Conservation (phyloP, 257 asterid genomes). For the Mentha longifolia region DNA sequence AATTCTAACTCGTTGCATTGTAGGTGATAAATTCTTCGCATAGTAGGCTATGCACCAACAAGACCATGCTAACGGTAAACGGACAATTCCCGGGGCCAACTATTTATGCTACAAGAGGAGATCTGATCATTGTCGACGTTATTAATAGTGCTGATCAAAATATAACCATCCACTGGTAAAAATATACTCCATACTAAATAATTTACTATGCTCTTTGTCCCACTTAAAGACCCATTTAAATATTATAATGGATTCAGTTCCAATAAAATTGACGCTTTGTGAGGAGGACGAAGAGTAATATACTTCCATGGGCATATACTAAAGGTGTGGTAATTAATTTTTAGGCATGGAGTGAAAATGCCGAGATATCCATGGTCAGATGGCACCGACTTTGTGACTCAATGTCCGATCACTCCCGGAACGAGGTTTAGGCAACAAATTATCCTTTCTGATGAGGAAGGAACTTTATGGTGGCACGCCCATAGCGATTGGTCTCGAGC, state of each 20-base stretch:
- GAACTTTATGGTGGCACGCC: slow-evolving; percentile 71
- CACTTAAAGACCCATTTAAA: too few species aligned
- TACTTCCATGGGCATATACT: too few species aligned
- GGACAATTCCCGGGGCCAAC: slow-evolving; percentile 47
- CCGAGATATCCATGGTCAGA: slow-evolving; percentile 65
- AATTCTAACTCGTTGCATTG: too few species aligned
- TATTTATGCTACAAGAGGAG: slow-evolving; percentile 34
- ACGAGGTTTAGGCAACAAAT: too few species aligned
- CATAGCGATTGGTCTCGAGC: slow-evolving; percentile 58
- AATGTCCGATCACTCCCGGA: slow-evolving; percentile 55
- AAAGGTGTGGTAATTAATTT: too few species aligned
- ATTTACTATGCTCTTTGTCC: too few species aligned
- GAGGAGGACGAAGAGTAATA: too few species aligned
- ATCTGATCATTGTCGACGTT: slow-evolving; percentile 19
- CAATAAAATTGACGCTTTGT: too few species aligned
- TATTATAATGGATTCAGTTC: too few species aligned
- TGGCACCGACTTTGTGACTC: slow-evolving; percentile 52
- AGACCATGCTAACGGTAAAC: slow-evolving; percentile 37
- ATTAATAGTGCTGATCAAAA: slow-evolving; percentile 27
- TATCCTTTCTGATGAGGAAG: slow-evolving; percentile 50
- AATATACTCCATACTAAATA: not conserved
- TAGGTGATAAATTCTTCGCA: not conserved
- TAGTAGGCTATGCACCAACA: slow-evolving; percentile 35
- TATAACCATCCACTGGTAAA: slow-evolving; percentile 48
- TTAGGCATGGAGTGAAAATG: too few species aligned